Evolutionary conservation across 2,329 filamentous ascomycete genomes (phyloP), one percentile per base, ranked within the genome.

Genomic region (Malbranchea cinnamomea): DNA sequence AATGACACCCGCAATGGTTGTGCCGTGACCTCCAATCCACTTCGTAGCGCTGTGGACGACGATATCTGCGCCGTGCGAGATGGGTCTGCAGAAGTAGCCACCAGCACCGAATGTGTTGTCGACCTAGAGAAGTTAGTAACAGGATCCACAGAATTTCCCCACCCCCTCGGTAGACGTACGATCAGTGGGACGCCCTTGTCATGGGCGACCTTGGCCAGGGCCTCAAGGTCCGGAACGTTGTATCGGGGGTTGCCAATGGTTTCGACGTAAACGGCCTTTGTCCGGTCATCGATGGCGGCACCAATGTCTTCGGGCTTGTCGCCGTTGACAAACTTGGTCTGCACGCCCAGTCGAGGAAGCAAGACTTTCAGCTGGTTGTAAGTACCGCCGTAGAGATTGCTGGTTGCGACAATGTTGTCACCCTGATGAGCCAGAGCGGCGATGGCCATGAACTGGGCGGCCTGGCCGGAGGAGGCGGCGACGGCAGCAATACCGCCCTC

Each of bases 291-390:
- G 49, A 94, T 94, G 32, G 75, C 73, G 26, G 74, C 72, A 21
- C 71, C 76, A 47, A 94, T 78, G 46, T 84, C 82, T 43, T 77
- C 76, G 9, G 80, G 63, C 35, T 73, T 74, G 56, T 93, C 84
- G 25, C 82, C 81, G 32, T 74, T 65, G 47, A 93, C 69, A 45
- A 94, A 94, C 61, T 85, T 92, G 48, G 83, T 89, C 23, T 65
- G 64, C 49, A 95, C 84, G 37, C 87, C 87, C 26, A 93, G 60
- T n/a, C 85, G 73, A 5, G 83, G 78, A 33, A 94, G 65, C 42
- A 83, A 69, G 26, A 94, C 84, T 62, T 94, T 94, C 61, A 94
- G 74, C 63, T 94, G 87, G 61, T 95, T 94, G 65, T 93, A 94
- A 10, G 87, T 94, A 52, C 85, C 85, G 41, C 85, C 85, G 58